Evolutionary conservation across 768 basidiomycete species (phyloP).

Genomic region (Serendipita indica): DNA sequence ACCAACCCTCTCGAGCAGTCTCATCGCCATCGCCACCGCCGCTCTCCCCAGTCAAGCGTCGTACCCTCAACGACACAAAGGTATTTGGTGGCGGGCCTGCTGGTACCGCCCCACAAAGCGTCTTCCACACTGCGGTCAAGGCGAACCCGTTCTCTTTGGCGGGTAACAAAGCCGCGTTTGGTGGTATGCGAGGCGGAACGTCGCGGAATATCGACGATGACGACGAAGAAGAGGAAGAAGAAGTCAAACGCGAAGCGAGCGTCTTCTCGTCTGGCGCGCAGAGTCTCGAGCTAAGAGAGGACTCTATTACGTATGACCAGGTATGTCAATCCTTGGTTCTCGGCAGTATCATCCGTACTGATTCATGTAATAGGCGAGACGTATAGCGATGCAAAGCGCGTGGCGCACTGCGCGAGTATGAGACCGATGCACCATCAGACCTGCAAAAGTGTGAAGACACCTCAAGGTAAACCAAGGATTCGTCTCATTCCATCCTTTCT

Average conservation of each 20-base stretch:
- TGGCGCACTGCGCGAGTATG: conserved; percentile 58
- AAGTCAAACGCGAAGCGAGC: conserved; percentile 6
- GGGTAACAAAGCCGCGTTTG: conserved; percentile 72
- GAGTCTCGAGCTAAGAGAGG: conserved; percentile 62
- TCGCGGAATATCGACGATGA: conserved; percentile 50
- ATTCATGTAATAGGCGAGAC: conserved; percentile 40
- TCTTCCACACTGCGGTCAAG: conserved; percentile 72
- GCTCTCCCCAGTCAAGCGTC: conserved; percentile 60
- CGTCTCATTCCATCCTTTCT: not conserved
- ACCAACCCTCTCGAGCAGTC: conserved; percentile 14
- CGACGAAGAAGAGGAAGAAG: conserved; percentile 40
- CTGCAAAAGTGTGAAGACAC: too few species aligned
- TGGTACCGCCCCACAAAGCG: conserved; percentile 42
- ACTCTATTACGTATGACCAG: conserved; percentile 86
- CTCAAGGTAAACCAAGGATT: not conserved
- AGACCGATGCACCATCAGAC: not conserved
- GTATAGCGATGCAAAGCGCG: conserved; percentile 81
- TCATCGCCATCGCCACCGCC: conserved; percentile 16
- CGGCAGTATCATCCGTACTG: not conserved
- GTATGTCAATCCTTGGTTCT: conserved; percentile 28
- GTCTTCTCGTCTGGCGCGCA: conserved; percentile 32
- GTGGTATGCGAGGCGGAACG: conserved; percentile 42
- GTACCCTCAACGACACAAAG: conserved; percentile 79
- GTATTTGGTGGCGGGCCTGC: conserved; percentile 73
- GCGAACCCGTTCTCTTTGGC: conserved; percentile 68